Conservation (phyloP, 495 filamentous ascomycete genomes). For the Penicillium chermesinum region DNA sequence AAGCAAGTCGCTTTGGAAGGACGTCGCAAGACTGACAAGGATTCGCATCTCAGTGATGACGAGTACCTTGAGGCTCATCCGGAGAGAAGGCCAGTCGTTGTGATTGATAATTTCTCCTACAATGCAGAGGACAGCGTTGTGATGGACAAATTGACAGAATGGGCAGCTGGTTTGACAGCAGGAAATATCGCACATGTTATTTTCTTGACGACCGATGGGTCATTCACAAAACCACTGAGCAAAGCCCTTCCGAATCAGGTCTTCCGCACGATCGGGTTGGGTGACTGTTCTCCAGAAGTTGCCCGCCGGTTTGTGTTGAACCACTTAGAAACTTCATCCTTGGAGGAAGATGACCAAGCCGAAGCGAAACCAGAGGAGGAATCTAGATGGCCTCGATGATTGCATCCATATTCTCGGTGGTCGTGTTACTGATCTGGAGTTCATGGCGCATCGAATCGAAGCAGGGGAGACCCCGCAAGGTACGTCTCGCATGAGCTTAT, state of each 20-base stretch:
- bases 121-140: conserved; percentile 65
- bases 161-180: conserved; percentile 81
- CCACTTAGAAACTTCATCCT: conserved; percentile 57
- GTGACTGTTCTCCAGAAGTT: conserved; percentile 78
- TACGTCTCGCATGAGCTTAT: conserved; percentile 14
- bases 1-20: conserved; percentile 66
- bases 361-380: conserved; percentile 33
- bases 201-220: conserved; percentile 89
- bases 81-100: conserved; percentile 74
- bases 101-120: conserved; percentile 91
- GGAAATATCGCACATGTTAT: conserved; percentile 94
- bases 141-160: conserved; percentile 87
- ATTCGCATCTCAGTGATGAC: conserved; percentile 69
- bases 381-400: conserved; percentile 64
- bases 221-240: conserved; percentile 81
- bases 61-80: conserved; percentile 91
- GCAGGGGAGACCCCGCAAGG: conserved; percentile 76
- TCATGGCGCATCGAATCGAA: conserved; percentile 84
- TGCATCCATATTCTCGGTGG: conserved; percentile 81
- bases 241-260: conserved; percentile 87
- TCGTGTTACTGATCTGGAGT: conserved; percentile 88
- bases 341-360: conserved; percentile 32
- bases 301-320: conserved; percentile 87
- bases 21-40: conserved; percentile 66
- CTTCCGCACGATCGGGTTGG: conserved; percentile 76